A percentile compares a stretch with the other conserved stretches of the same genome.
Conservation (phyloP, 345 rosid species). For the Eutrema yunnanense region DNA sequence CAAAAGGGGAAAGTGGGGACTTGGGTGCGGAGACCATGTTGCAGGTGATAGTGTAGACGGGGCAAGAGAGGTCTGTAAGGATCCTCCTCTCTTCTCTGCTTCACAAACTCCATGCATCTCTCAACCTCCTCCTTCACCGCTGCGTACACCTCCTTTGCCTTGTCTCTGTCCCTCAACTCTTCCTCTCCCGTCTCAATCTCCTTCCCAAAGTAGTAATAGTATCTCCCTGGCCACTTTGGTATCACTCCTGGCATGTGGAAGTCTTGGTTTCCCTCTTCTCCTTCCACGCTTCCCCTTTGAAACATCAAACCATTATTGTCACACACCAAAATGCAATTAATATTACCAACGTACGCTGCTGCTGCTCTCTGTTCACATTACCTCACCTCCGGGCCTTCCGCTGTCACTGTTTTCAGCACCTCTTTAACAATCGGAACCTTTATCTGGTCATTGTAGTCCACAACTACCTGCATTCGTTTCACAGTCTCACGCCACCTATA, state of each 20-base stretch:
- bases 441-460: slow-evolving; percentile 62
- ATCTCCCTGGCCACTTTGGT: slow-evolving; percentile 79
- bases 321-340: background rate
- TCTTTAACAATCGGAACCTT: slow-evolving; percentile 52
- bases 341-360: background rate
- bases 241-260: slow-evolving; percentile 48
- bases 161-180: slow-evolving; percentile 43
- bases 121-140: slow-evolving; percentile 54
- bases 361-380: slow-evolving; percentile 21
- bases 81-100: slow-evolving; percentile 54
- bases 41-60: slow-evolving; percentile 36
- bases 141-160: slow-evolving; percentile 42
- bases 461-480: slow-evolving; percentile 39
- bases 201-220: slow-evolving; percentile 68
- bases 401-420: slow-evolving; percentile 34
- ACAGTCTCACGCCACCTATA: slow-evolving; percentile 2
- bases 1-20: slow-evolving; percentile 58
- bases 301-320: slow-evolving; percentile 20
- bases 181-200: slow-evolving; percentile 53
- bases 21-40: slow-evolving; percentile 38
- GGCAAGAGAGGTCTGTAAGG: slow-evolving; percentile 50
- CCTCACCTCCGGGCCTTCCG: slow-evolving; percentile 42
- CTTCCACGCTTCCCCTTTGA: slow-evolving; percentile 42
- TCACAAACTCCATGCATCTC: slow-evolving; percentile 46
- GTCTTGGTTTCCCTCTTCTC: slow-evolving; percentile 63